Conservation (phyloP, 805 yeast species). For the Starmerella cellae region DNA sequence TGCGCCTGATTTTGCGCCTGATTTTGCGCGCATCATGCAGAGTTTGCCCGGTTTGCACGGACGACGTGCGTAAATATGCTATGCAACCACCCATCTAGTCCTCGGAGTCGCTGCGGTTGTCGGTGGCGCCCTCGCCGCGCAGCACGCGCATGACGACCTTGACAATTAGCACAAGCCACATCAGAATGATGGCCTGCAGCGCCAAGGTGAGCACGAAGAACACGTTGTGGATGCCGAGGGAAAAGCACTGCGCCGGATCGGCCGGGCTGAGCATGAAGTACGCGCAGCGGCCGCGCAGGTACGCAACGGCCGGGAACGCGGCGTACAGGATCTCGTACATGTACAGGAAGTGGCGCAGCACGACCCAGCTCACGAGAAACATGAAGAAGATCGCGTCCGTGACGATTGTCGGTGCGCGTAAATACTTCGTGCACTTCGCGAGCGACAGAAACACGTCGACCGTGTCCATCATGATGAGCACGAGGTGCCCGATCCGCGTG, state of each 20-base stretch:
- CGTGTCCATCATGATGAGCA: slow-evolving; percentile 67
- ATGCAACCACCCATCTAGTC: slow-evolving; percentile 32
- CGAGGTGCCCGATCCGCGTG: slow-evolving; percentile 64
- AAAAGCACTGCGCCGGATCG: slow-evolving; percentile 27
- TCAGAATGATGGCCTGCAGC: slow-evolving; percentile 48
- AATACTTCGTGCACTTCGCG: slow-evolving; percentile 68
- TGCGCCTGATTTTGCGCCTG: too few species aligned
- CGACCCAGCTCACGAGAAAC: slow-evolving; percentile 58
- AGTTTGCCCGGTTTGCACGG: too few species aligned
- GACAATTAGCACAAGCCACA: slow-evolving; percentile 66
- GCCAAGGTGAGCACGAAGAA: slow-evolving; percentile 48
- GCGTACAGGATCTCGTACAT: slow-evolving; percentile 53
- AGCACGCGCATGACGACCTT: slow-evolving; percentile 60
- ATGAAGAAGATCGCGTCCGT: slow-evolving; percentile 61
- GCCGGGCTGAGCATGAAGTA: slow-evolving; percentile 4
- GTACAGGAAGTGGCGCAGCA: slow-evolving; percentile 60
- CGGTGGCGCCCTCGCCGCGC: slow-evolving; percentile 68
- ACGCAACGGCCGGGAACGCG: slow-evolving; percentile 33
- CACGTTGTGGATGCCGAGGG: slow-evolving; percentile 25
- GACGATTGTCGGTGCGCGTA: slow-evolving; percentile 37
- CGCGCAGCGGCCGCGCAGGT: slow-evolving; percentile 25
- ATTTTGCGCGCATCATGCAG: too few species aligned
- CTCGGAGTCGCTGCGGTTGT: slow-evolving; percentile 72
- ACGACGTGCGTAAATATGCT: too few species aligned
- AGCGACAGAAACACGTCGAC: slow-evolving; percentile 59